These are phyloP conservation scores for Plasmodium chabaudi DNA, from an alignment of 169 alveolate genomes.

Conservation along the genomic window DNA sequence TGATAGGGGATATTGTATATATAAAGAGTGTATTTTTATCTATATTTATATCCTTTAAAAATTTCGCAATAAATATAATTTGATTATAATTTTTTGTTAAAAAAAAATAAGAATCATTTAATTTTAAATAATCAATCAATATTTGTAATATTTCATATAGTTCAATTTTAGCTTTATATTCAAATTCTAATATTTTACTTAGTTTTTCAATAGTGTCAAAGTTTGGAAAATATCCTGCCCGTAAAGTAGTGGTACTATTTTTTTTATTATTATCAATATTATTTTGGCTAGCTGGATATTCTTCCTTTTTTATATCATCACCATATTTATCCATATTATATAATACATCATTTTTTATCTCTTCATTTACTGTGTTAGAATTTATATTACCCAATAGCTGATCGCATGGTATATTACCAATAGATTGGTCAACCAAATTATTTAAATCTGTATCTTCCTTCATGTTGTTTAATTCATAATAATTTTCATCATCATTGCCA, in stretches of 20 bases:
- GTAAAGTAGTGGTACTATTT: neutral
- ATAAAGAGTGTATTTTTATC: slow-evolving; percentile 16
- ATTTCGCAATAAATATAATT: slow-evolving; percentile 45
- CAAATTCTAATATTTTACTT: slow-evolving; percentile 34
- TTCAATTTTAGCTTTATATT: slow-evolving; percentile 56
- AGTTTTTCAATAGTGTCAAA: slow-evolving; percentile 24
- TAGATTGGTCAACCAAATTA: neutral
- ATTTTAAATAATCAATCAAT: slow-evolving; percentile 39
- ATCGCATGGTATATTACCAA: neutral
- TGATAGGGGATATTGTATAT: slow-evolving; percentile 44
- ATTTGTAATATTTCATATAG: slow-evolving; percentile 41
- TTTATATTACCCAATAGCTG: neutral
- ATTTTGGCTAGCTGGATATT: neutral
- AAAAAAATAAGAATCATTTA: slow-evolving; percentile 55
- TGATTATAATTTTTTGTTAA: slow-evolving; percentile 64
- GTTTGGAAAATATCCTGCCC: slow-evolving; percentile 56
- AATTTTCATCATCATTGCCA: neutral
- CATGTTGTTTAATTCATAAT: neutral
- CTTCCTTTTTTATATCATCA: neutral
- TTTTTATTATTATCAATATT: neutral
- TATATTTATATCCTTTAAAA: slow-evolving; percentile 17
- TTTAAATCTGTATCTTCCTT: neutral
- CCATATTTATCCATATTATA: neutral
- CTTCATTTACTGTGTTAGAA: neutral
- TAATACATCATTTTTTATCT: neutral